A percentile compares a stretch with the other conserved stretches of the same genome.
These are phyloP conservation scores for Penicillium tannophilum DNA, from an alignment of 495 filamentous ascomycete genomes.

Conservation along the genomic window DNA sequence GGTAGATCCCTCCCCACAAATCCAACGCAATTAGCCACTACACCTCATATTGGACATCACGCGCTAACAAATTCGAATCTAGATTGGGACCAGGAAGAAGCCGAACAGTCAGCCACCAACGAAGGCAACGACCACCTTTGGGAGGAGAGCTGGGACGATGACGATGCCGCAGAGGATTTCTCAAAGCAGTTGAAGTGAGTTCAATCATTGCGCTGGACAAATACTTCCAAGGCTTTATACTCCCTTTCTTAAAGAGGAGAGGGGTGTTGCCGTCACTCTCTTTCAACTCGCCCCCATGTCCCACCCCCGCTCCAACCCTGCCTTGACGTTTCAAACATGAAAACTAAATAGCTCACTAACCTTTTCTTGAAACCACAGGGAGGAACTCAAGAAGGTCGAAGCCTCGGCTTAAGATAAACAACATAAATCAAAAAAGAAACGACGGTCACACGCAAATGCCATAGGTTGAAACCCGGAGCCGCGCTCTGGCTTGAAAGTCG, in stretches of 20 bases:
- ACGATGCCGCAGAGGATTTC: conserved; percentile 96
- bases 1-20: conserved; percentile 52
- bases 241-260: neutral
- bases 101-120: conserved; percentile 66
- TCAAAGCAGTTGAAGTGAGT: conserved; percentile 91
- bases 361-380: conserved; percentile 53
- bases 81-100: conserved; percentile 90
- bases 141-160: conserved; percentile 99
- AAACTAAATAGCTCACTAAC: conserved; percentile 9
- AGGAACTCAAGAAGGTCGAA: conserved; percentile 95
- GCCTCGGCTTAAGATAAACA: conserved; percentile 39
- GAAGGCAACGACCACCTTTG: conserved; percentile 78
- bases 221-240: neutral
- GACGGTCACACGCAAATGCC: neutral
- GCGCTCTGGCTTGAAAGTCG: neutral
- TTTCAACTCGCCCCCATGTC: conserved; percentile 1
- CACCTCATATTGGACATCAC: neutral
- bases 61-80: conserved; percentile 2
- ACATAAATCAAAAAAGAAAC: conserved; percentile 1
- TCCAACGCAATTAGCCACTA: neutral
- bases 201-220: neutral
- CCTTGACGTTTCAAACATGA: neutral
- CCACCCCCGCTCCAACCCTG: neutral
- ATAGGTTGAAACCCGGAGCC: neutral
- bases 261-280: neutral